Evolutionary conservation across 805 yeast species (phyloP).

Genomic region (Schwanniomyces pseudopolymorphus): DNA sequence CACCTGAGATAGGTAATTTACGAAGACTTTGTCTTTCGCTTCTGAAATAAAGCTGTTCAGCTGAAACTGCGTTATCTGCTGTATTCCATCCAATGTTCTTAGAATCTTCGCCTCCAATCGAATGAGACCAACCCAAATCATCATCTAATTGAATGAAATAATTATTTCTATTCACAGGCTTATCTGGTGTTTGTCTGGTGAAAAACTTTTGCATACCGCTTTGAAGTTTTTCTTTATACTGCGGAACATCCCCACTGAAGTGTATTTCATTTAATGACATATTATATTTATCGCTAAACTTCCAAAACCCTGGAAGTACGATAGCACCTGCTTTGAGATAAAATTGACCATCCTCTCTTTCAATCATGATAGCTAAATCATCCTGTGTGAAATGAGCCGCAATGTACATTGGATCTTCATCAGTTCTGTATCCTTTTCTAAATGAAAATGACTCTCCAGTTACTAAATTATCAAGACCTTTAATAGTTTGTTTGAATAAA

Average conservation of each 20-base stretch:
- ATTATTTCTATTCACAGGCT: constrained; percentile 66
- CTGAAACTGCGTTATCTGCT: constrained; percentile 48
- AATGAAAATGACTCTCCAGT: constrained; percentile 53
- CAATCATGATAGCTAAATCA: constrained; percentile 67
- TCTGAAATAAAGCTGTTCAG: constrained; percentile 52
- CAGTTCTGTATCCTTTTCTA: constrained; percentile 27
- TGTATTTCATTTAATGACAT: constrained; percentile 59
- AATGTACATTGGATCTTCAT: constrained; percentile 58
- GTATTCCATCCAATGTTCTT: constrained; percentile 65
- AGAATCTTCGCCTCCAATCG: constrained; percentile 58
- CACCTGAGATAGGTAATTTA: constrained; percentile 60
- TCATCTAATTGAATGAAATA: constrained; percentile 66
- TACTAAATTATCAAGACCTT: constrained; percentile 49
- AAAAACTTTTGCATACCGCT: constrained; percentile 68
- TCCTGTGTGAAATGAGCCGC: constrained; percentile 62
- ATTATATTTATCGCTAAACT: constrained; percentile 58
- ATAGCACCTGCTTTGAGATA: constrained; percentile 60
- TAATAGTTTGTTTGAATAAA: constrained; percentile 44
- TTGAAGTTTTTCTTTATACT: constrained; percentile 56
- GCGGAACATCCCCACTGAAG: constrained; percentile 67
- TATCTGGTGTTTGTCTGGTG: constrained; percentile 52
- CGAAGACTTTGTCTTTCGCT: constrained; percentile 66
- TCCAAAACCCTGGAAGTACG: constrained; percentile 69
- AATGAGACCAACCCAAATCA: constrained; percentile 60
- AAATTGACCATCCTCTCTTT: constrained; percentile 56